Base-by-base conservation (phyloP, 2,329 filamentous ascomycete genomes). In the Ceratocystis alfenasii region DNA sequence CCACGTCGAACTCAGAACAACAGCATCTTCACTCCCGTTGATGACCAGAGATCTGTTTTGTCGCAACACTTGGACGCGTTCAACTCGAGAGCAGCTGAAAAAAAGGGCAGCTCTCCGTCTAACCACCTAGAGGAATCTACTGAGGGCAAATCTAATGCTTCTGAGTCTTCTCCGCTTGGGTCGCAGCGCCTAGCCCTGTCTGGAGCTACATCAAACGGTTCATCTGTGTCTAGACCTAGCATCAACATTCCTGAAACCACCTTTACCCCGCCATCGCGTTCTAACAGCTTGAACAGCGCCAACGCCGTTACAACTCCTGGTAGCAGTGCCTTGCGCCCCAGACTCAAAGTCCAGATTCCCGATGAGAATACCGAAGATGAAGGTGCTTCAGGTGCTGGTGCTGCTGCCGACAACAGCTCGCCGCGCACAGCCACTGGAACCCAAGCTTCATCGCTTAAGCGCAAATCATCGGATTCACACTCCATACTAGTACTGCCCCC, bases 11-110 rank as follows among this genome's bases (percentile, higher is more conserved):
- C 63, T 10, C 66, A 44, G 92, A 92, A 74, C 87, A 87, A 25
- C 87, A 92, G 73, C 74, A 97, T 99, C 68, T 97, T 97, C 73
- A 99, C 94, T 0, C 94, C 94, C 0, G 95, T 99, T 69, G 94
- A 97, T 71, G 92, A 96, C 73, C 91, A 88, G 71, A 84, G 89
- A 62, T 96, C 92, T 1, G 87, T 96, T 67, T 77, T 96, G 55
- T 90, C 90, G 12, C 89, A 93, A 69, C 91, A 96, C 74, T 86
- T 89, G 69, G 86, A 84, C 17, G 83, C 83, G 1, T 87, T 88
- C 70, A 57, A 33, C 57, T 80, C 84, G 8, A 79, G 82, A 2
- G 84, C 85, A 62, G 75, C 80, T 17, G 65, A 66, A 4, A 62
- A 57, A 30, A 69, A 69, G 59, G 25, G 70, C 20, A 71, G 72